These are phyloP conservation scores for Citrullus amarus DNA, from an alignment of 306 rosid genomes.

Conservation along the genomic window DNA sequence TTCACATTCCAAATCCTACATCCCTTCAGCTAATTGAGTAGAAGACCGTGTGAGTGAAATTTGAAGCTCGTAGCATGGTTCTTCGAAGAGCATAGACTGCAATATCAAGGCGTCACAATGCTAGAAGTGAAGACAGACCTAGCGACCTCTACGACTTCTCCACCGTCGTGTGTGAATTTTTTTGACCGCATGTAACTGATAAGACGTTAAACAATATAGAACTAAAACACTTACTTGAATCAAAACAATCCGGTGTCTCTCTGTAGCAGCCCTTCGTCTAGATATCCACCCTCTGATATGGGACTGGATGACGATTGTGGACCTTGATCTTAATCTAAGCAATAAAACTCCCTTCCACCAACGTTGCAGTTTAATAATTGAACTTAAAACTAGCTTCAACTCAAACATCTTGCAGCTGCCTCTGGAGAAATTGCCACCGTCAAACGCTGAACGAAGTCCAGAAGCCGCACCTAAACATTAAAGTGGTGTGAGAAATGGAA, in stretches of 20 bases:
- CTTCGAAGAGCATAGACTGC: not conserved
- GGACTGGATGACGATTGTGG: constrained; percentile 58
- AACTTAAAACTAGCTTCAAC: constrained; percentile 28
- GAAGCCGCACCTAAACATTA: constrained; percentile 34
- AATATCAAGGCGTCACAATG: constrained; percentile 6
- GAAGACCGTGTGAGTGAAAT: constrained; percentile 10
- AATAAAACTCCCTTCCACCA: constrained; percentile 66
- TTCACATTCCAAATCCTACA: not conserved
- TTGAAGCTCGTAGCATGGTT: constrained; percentile 4
- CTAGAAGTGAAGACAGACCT: not conserved
- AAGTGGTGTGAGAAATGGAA: not conserved
- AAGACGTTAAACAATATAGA: not conserved
- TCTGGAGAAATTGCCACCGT: constrained; percentile 19
- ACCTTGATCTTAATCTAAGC: constrained; percentile 28
- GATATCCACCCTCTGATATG: constrained; percentile 56
- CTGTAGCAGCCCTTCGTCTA: constrained; percentile 33
- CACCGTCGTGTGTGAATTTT: not conserved
- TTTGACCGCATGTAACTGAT: not conserved
- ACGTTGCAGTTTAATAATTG: constrained; percentile 62
- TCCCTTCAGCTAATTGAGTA: not conserved
- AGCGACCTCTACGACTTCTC: not conserved
- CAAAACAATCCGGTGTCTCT: constrained; percentile 30
- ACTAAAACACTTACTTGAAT: constrained; percentile 48
- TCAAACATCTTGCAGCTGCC: constrained; percentile 24
- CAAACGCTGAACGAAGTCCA: constrained; percentile 12